Evolutionary conservation across 768 basidiomycete genomes (phyloP), one percentile per base, ranked within the genome.

Genomic region (Chalciporus chontae): DNA sequence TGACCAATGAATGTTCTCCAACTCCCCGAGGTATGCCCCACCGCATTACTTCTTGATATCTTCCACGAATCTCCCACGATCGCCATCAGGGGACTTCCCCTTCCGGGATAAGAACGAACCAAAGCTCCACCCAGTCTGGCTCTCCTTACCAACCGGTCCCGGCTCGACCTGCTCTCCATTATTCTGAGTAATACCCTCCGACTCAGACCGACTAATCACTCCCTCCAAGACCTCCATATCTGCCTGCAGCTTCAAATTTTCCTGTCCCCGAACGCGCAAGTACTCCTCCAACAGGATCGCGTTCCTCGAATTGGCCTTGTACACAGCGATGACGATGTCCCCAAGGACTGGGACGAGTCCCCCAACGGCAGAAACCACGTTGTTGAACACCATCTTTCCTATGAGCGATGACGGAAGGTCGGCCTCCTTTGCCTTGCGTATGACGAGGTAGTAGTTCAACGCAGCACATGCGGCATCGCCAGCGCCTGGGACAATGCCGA

Each of bases 221-320:
- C 48, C 65, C 42, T 62, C 69, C 34, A 15, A 13, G 36, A 57
- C 59, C 45, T 60, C 63, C 32, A 54, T 58, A 55, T 62, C 72
- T 1, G 70, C 73, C 48, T 75, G 69, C 51, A 76, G 55, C 62
- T 76, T 82, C 43, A 91, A 63, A 60, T 76, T 82, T 60, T 89
- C 84, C 49, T 86, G 83, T 0, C 89, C 91, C 40, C 94, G 76
- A 26, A 90, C 74, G 31, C 85, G 77, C 47, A 96, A 69, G 67
- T 80, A 93, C 65, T 93, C 90, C 62, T 94, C 91, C 41, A 97
- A 74, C 42, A 96, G 71, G 5, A 79, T 79, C 10, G 91, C 94
- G 60, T 97, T 96, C 52, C 94, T 77, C 14, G 84, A 87, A 68
- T 97, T 97, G 17, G 92, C 83, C 64, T 93, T 94, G 76, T 74